These are phyloP conservation scores for Phlebopus sp. DNA, from an alignment of 1,284 basidiomycete genomes.

Conservation along the genomic window DNA sequence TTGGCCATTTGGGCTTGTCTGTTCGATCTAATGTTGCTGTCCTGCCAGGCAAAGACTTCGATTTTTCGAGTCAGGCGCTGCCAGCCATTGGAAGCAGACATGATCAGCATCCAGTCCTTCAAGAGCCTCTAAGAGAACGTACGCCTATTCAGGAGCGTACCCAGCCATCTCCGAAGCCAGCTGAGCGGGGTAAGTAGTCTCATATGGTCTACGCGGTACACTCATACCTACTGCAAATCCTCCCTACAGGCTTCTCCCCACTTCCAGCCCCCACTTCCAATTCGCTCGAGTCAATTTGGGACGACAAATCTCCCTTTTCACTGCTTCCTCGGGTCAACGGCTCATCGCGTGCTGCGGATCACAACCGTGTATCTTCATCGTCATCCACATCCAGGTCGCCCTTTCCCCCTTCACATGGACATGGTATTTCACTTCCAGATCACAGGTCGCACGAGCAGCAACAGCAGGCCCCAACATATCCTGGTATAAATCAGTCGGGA, in stretches of 20 bases:
- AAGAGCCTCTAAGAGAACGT: slow-evolving; percentile 24
- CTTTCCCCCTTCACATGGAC: slow-evolving; percentile 15
- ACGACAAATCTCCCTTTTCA: slow-evolving; percentile 73
- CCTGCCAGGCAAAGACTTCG: slow-evolving; percentile 85
- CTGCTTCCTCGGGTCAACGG: slow-evolving; percentile 59
- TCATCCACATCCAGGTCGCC: slow-evolving; percentile 25
- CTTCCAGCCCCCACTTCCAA: slow-evolving; percentile 36
- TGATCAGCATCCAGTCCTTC: slow-evolving; percentile 20
- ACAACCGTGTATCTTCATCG: slow-evolving; percentile 23
- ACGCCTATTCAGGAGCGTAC: slow-evolving; percentile 30
- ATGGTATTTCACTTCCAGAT: slow-evolving; percentile 19
- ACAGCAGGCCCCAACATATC: slow-evolving; percentile 28
- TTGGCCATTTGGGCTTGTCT: slow-evolving; percentile 48
- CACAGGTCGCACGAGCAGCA: slow-evolving; percentile 33
- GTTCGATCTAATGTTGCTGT: slow-evolving; percentile 16
- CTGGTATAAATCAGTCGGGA: slow-evolving; percentile 40
- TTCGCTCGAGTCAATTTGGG: slow-evolving; percentile 74
- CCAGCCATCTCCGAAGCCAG: slow-evolving; percentile 12
- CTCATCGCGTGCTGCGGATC: slow-evolving; percentile 36
- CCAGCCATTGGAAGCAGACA: slow-evolving; percentile 19
- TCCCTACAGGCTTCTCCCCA: slow-evolving; percentile 32
- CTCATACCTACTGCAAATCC: slow-evolving; percentile 9
- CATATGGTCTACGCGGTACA: slow-evolving; percentile 11
- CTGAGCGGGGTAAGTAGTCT: slow-evolving; percentile 30
- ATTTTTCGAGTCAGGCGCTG: slow-evolving; percentile 64